phyloP scores from a whole-genome alignment of 1,284 basidiomycete genomes.

The Trichosporon coremiiforme region DNA sequence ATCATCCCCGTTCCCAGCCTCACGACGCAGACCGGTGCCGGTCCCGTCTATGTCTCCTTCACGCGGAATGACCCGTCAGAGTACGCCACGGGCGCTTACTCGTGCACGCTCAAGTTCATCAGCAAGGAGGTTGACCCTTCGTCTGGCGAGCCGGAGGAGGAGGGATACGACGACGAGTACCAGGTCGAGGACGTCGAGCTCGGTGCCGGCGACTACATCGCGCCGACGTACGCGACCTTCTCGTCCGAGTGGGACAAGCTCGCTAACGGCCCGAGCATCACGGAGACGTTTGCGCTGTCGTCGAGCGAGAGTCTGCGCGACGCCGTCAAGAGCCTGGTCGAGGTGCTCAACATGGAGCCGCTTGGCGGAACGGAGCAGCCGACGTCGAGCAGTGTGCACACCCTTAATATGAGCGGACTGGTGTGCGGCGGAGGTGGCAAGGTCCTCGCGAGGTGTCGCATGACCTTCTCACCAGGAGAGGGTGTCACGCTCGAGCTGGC shows the following conservation, averaged over 20 bases:
- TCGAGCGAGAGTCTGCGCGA: conserved; percentile 79
- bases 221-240: conserved; percentile 89
- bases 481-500: conserved; percentile 95
- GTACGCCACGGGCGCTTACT: conserved; percentile 83
- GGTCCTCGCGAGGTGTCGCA: conserved; percentile 87
- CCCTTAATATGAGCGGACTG: conserved; percentile 86
- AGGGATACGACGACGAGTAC: conserved; percentile 99
- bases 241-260: conserved; percentile 93
- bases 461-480: conserved; percentile 86
- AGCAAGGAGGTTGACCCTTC: conserved; percentile 97
- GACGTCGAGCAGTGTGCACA: conserved; percentile 83
- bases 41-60: conserved; percentile 91
- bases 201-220: conserved; percentile 86
- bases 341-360: conserved; percentile 92
- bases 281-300: conserved; percentile 92
- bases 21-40: conserved; percentile 69
- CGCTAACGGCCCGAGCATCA: conserved; percentile 70
- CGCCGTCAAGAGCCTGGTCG: conserved; percentile 49
- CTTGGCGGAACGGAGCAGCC: conserved; percentile 85
- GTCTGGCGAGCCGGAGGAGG: conserved; percentile 95
- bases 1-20: conserved; percentile 82
- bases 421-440: conserved; percentile 88
- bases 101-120: conserved; percentile 90
- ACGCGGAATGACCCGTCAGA: conserved; percentile 74
- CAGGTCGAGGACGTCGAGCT: conserved; percentile 95